These are phyloP conservation scores for Colletotrichum limetticola DNA, from an alignment of 2,329 filamentous ascomycete genomes.

Conservation along the genomic window DNA sequence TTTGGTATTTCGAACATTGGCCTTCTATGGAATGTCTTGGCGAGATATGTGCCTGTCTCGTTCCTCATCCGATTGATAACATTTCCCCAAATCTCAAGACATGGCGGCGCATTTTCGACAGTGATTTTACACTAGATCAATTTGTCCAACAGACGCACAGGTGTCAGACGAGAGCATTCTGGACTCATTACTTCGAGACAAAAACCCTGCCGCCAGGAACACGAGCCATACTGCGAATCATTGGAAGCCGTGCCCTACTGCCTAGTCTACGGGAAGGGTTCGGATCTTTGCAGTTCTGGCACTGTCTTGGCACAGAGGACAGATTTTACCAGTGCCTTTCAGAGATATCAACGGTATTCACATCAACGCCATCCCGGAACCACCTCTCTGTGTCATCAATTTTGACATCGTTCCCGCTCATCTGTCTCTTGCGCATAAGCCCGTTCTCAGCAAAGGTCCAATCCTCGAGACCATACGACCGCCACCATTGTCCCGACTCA, in stretches of 20 bases:
- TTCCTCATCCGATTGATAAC: neutral
- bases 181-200: neutral
- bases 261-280: neutral
- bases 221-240: neutral
- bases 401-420: conserved; percentile 79
- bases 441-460: conserved; percentile 80
- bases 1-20: neutral
- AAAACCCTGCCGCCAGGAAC: neutral
- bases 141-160: neutral
- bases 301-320: neutral
- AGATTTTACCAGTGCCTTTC: conserved; percentile 72
- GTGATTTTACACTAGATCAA: neutral
- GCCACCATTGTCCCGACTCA: conserved; percentile 78
- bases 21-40: neutral
- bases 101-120: neutral
- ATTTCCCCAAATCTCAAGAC: neutral
- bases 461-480: conserved; percentile 87
- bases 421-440: conserved; percentile 78
- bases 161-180: no score
- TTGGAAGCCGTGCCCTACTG: neutral
- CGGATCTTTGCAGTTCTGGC: neutral
- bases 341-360: conserved; percentile 72
- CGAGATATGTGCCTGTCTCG: neutral
- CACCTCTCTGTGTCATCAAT: conserved; percentile 72
- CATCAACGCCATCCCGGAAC: conserved; percentile 76